Conservation (phyloP, 2,329 filamentous ascomycete genomes). For the Pseudocercospora fijiensis region DNA sequence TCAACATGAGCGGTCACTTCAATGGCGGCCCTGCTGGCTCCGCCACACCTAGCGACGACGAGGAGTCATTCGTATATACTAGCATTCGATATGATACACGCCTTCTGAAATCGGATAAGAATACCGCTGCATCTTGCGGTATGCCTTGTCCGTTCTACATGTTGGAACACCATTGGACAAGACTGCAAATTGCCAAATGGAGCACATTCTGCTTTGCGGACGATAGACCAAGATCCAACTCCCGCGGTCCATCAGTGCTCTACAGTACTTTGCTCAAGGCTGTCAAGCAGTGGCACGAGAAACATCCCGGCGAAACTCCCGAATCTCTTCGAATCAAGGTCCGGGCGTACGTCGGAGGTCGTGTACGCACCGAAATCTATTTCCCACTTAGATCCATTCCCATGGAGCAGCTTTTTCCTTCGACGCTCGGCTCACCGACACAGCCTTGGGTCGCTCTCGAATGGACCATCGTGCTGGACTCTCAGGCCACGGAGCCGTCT, state of each 20-base stretch:
- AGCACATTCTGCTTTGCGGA: constrained; percentile 66
- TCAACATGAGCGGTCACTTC: constrained; percentile 27
- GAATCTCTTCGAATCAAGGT: constrained; percentile 50
- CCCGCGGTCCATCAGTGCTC: constrained; percentile 43
- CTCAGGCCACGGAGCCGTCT: constrained; percentile 50
- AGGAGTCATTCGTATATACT: constrained; percentile 27
- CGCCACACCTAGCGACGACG: constrained; percentile 13
- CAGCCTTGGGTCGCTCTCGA: constrained; percentile 30
- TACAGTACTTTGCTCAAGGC: constrained; percentile 37
- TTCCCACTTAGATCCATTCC: constrained; percentile 43
- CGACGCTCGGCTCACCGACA: constrained; percentile 48
- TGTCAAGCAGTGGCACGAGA: constrained; percentile 37
- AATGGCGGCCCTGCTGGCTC: constrained; percentile 5
- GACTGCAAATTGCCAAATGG: constrained; percentile 47
- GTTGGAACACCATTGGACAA: constrained; percentile 41
- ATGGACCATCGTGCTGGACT: constrained; percentile 54
- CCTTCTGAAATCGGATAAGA: constrained; percentile 45
- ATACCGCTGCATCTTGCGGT: constrained; percentile 34
- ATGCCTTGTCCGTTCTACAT: constrained; percentile 40
- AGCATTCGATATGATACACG: constrained; percentile 61
- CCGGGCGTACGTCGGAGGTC: constrained; percentile 54
- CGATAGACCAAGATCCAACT: constrained; percentile 61
- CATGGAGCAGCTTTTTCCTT: constrained; percentile 59
- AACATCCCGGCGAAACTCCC: constrained; percentile 30
- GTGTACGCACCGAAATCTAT: constrained; percentile 43